Base-by-base conservation (phyloP, 306 rosid species). In the Prinsepia uniflora region DNA sequence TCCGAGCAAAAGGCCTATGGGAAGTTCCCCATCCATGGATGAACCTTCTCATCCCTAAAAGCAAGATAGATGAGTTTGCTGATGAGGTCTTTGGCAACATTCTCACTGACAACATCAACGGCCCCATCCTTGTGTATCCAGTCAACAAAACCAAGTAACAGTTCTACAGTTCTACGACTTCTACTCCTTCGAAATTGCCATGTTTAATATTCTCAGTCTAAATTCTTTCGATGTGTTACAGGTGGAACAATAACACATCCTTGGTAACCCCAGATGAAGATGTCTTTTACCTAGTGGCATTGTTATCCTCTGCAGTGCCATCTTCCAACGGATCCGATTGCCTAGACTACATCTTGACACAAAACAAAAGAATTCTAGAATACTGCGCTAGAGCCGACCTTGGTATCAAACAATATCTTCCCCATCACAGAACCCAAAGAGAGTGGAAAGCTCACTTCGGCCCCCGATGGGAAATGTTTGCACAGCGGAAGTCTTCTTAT, bases 11-110 rank as follows among this genome's bases (percentile, higher is more conserved):
- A 73, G 96, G 91, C 42, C 79, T 91, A 53, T 91, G 92, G 97
- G 96, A 95, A 54, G 83, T 95, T 82, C 97, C 96, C 57, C 99
- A 91, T 67, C 99, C 99, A 20, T 95, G 99, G 99, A 75, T 95
- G 75, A 95, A 95, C 82, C 84, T 95, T 57, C 77, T 95, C 8
- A 66, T 95, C 61, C 97, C 96, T 15, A 87, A 78, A 55, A 86
- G 86, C 81, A 83, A 81, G 77, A 87, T 91, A 75, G 85, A 80
- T 52, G 77, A 69, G 54, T 91, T 91, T 66, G 84, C 87, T 69
- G 60, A 82, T 73, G 79, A 69, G 65, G 96, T 91, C 40, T 91
- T 95, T 70, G 92, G 96, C 72, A 86, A 89, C 56, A 89, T 89
- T 71, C 92, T 91, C 34, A 73, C 54, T 68, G 83, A 87, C 76